These are phyloP conservation scores for Capsicum pubescens DNA, from an alignment of 257 asterid species.

Conservation along the genomic window DNA sequence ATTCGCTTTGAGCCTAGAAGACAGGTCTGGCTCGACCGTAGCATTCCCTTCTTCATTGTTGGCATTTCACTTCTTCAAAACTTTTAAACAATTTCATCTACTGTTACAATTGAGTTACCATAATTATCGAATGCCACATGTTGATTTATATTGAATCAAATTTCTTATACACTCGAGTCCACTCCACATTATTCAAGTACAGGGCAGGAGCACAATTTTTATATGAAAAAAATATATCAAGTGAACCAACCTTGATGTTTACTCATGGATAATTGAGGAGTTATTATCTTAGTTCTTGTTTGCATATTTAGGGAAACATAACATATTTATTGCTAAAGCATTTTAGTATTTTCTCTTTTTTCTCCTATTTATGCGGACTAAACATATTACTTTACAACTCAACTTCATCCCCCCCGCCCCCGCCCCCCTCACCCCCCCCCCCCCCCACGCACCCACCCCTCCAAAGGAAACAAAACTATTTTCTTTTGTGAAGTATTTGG, in stretches of 20 bases:
- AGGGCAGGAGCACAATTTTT: neutral
- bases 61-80: neutral
- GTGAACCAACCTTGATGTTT: neutral
- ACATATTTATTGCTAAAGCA: neutral
- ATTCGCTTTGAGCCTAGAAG: conserved; percentile 96
- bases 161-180: neutral
- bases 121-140: neutral
- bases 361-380: neutral
- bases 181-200: neutral
- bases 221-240: neutral
- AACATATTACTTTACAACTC: neutral
- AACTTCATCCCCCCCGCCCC: neutral
- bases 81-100: neutral
- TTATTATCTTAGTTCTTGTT: neutral
- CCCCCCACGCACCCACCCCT: neutral
- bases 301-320: neutral
- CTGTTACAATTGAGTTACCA: neutral
- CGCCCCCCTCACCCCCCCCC: neutral
- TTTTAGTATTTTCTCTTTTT: neutral
- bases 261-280: conserved; percentile 5
- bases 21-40: conserved; percentile 56
- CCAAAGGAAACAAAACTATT: neutral
- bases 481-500: neutral
- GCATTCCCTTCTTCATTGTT: neutral
- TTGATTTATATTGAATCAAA: neutral